Percentiles rank a stretch among this genome's conserved stretches.
Conservation (phyloP, 1,139 yeast species). For the Lodderomyces margitis region DNA sequence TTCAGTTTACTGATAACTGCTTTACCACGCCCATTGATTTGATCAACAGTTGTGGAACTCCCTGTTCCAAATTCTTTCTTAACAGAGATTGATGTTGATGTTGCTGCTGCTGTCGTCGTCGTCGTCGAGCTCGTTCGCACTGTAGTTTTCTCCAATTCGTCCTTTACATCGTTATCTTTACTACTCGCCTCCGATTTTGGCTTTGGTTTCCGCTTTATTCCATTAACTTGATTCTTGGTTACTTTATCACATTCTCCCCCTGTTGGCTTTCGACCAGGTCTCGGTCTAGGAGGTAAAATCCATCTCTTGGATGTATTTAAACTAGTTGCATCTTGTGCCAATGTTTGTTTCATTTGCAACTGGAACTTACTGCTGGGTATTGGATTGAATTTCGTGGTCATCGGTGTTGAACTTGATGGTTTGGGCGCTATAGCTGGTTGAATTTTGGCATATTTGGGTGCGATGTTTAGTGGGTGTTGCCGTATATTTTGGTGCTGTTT, state of each 20-base stretch:
- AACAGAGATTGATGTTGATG: neutral
- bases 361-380: conserved; percentile 15
- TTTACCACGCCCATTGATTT: no score
- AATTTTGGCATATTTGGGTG: conserved; percentile 34
- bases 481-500: conserved; percentile 5
- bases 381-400: conserved; percentile 14
- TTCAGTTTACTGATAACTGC: neutral
- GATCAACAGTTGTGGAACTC: neutral
- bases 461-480: conserved; percentile 9
- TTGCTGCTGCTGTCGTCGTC: neutral
- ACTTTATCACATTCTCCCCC: conserved; percentile 14
- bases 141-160: neutral
- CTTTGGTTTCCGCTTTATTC: conserved; percentile 12
- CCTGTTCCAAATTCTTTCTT: neutral
- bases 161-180: neutral
- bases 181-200: conserved; percentile 8
- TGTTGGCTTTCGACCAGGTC: conserved; percentile 56
- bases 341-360: conserved; percentile 14
- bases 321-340: conserved; percentile 23
- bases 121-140: neutral
- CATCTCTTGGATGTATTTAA: conserved; percentile 54
- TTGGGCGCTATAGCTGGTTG: conserved; percentile 46
- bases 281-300: conserved; percentile 66
- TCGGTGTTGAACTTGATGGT: conserved; percentile 28
- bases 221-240: neutral